Percentiles rank a stretch among this genome's conserved stretches.
Conservation (phyloP, 1,284 basidiomycete species). For the Microbotryum violaceum region DNA sequence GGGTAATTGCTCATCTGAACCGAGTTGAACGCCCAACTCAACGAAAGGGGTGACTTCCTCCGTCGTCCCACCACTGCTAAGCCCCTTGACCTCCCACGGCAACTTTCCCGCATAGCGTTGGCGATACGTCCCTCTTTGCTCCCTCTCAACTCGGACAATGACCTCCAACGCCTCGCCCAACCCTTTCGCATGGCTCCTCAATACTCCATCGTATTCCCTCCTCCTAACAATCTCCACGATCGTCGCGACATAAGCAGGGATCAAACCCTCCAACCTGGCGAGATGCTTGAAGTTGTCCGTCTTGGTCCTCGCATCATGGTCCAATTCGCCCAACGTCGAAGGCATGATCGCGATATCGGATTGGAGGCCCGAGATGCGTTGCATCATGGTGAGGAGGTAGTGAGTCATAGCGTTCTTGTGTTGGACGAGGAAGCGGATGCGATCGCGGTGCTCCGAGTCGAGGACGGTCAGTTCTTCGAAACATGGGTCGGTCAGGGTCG, state of each 20-base stretch:
- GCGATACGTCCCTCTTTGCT: constrained; percentile 28
- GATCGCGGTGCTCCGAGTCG: constrained; percentile 29
- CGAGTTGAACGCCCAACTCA: constrained; percentile 18
- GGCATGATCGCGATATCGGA: constrained; percentile 32
- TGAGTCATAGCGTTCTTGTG: constrained; percentile 35
- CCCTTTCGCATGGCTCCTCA: not conserved
- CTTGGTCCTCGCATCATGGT: constrained; percentile 30
- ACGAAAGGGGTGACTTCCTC: constrained; percentile 24
- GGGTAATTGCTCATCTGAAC: constrained; percentile 19
- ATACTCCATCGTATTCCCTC: constrained; percentile 58
- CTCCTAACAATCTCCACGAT: constrained; percentile 83
- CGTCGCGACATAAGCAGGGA: constrained; percentile 88
- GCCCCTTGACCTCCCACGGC: constrained; percentile 36
- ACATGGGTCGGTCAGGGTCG: constrained; percentile 14
- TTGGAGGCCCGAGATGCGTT: constrained; percentile 33
- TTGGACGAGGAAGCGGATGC: constrained; percentile 33
- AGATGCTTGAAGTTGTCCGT: constrained; percentile 79
- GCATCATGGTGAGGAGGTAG: constrained; percentile 30
- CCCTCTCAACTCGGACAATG: constrained; percentile 23
- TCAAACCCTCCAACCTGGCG: constrained; percentile 74
- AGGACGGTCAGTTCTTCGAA: constrained; percentile 27
- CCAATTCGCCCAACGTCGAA: constrained; percentile 21
- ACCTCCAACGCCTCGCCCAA: not conserved
- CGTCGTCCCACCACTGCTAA: not conserved
- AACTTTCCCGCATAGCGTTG: constrained; percentile 32